Percentiles rank a stretch among this genome's conserved stretches.
Conservation (phyloP, 2,329 filamentous ascomycete species). For the Colletotrichum trifolii region DNA sequence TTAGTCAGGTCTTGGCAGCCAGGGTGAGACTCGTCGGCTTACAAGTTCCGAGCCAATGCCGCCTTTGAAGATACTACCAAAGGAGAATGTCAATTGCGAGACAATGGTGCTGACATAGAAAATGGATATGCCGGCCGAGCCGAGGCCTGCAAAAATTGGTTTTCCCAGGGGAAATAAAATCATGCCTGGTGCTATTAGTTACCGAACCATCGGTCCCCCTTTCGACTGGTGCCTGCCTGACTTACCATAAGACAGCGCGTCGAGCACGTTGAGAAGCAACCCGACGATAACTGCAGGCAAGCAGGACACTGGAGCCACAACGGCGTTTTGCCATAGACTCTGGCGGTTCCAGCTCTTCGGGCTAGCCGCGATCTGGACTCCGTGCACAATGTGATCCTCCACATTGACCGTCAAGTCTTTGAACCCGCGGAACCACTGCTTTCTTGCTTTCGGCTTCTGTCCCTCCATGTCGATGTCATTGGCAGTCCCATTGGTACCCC, state of each 20-base stretch:
- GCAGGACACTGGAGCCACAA: constrained; percentile 76
- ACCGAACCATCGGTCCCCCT: constrained; percentile 18
- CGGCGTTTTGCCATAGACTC: constrained; percentile 70
- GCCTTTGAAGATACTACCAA: constrained; percentile 87
- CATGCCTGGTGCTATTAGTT: constrained; percentile 68
- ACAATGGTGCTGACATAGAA: constrained; percentile 99
- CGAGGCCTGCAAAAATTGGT: constrained; percentile 85
- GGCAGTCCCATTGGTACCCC: constrained; percentile 40
- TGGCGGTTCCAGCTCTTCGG: constrained; percentile 71
- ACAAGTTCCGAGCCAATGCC: constrained; percentile 94
- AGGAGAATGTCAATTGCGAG: constrained; percentile 89
- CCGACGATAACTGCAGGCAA: constrained; percentile 91
- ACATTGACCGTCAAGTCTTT: constrained; percentile 46
- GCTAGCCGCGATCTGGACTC: constrained; percentile 39
- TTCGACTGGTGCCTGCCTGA: constrained; percentile 20
- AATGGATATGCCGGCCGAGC: constrained; percentile 95
- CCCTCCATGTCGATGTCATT: constrained; percentile 58
- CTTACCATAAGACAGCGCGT: constrained; percentile 91
- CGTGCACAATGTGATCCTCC: constrained; percentile 45
- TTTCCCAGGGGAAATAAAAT: constrained; percentile 94
- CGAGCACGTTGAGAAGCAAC: constrained; percentile 89
- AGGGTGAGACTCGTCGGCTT: constrained; percentile 42
- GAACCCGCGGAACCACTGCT: constrained; percentile 49
- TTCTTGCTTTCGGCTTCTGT: constrained; percentile 53
- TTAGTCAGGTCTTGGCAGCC: constrained; percentile 28